Evolutionary conservation across 2,329 filamentous ascomycete species (phyloP).

Genomic region (Penicillium expansum): DNA sequence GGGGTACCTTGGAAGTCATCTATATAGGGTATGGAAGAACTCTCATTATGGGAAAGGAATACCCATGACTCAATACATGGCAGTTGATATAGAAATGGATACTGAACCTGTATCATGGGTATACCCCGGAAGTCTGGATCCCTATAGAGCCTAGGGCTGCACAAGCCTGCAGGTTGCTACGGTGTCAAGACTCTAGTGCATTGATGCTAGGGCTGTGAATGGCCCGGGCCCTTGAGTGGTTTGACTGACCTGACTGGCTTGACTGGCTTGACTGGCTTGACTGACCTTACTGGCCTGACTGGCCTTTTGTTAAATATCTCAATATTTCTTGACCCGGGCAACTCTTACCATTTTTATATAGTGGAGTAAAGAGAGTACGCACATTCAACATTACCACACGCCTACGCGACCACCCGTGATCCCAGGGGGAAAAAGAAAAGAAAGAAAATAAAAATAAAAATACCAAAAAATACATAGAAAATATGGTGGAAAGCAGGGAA

Average conservation of each 20-base stretch:
- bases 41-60: not conserved
- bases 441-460: slow-evolving; percentile 2
- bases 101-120: not conserved
- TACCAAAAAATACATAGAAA: not conserved
- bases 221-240: not conserved
- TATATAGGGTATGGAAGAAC: not conserved
- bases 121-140: slow-evolving; percentile 8
- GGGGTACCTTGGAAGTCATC: not conserved
- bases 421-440: slow-evolving; percentile 11
- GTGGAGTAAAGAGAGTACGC: slow-evolving; percentile 8
- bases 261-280: too few relatives aligned
- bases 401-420: slow-evolving; percentile 25
- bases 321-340: not conserved
- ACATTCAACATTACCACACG: slow-evolving; percentile 9
- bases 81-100: not conserved
- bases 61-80: not conserved
- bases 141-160: slow-evolving; percentile 4
- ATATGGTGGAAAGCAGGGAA: not conserved
- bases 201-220: slow-evolving; percentile 1
- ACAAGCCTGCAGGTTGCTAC: slow-evolving; percentile 16
- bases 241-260: not conserved
- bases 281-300: too few relatives aligned
- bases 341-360: not conserved
- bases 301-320: too few relatives aligned
- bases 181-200: slow-evolving; percentile 16